phyloP scores from a whole-genome alignment of 768 basidiomycete genomes.

The Boletus rubescentipes region DNA sequence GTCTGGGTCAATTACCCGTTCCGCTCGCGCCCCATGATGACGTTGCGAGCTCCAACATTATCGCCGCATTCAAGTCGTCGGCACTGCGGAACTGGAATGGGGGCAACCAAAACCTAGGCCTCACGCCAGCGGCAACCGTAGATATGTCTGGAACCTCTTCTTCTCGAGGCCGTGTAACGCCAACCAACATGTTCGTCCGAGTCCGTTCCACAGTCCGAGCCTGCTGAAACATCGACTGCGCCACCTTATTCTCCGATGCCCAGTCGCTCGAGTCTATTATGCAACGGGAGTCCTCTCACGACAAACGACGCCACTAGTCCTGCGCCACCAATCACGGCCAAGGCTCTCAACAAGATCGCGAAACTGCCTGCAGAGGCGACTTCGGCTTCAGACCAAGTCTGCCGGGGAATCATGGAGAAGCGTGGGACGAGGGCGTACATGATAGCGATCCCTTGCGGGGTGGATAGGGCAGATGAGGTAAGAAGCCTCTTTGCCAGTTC shows the following conservation, averaged over 20 bases:
- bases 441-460: slow-evolving; percentile 41
- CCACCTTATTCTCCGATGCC: background rate
- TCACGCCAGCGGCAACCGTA: too few relatives aligned
- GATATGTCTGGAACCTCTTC: too few relatives aligned
- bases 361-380: slow-evolving; percentile 43
- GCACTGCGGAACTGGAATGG: too few relatives aligned
- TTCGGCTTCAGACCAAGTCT: slow-evolving; percentile 35
- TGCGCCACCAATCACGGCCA: slow-evolving; percentile 34
- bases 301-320: slow-evolving; percentile 8
- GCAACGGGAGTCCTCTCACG: slow-evolving; percentile 7
- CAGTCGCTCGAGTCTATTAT: slow-evolving; percentile 2
- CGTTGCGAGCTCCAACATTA: too few relatives aligned
- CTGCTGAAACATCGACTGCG: background rate
- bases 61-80: too few relatives aligned
- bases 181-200: background rate
- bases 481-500: slow-evolving; percentile 44
- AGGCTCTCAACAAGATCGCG: slow-evolving; percentile 39
- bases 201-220: too few relatives aligned
- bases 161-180: too few relatives aligned
- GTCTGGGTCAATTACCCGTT: too few relatives aligned
- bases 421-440: slow-evolving; percentile 46
- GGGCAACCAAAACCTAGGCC: too few relatives aligned
- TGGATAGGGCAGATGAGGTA: slow-evolving; percentile 30
- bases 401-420: slow-evolving; percentile 35
- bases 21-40: too few relatives aligned